Conservation (phyloP, 257 asterid genomes). For the Nicotiana tabacum region DNA sequence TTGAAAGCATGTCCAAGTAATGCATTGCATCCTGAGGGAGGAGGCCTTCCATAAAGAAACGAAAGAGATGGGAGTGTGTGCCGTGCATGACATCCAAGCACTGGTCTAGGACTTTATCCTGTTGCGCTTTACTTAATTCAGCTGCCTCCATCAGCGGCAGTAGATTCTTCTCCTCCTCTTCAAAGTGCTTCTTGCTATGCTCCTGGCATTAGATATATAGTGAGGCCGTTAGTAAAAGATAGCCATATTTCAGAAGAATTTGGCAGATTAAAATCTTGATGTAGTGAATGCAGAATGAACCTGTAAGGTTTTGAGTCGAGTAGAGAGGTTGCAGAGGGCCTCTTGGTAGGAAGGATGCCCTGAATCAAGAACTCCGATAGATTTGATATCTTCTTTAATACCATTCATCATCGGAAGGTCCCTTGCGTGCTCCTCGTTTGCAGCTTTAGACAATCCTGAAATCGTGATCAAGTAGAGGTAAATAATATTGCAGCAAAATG, state of each 20-base stretch:
- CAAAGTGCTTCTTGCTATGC: slow-evolving; percentile 71
- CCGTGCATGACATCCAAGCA: slow-evolving; percentile 79
- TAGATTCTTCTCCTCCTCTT: slow-evolving; percentile 80
- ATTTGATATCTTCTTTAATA: slow-evolving; percentile 91
- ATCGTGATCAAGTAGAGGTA: slow-evolving; percentile 1
- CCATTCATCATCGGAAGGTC: slow-evolving; percentile 95
- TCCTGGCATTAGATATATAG: slow-evolving; percentile 34
- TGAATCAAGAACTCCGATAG: slow-evolving; percentile 72
- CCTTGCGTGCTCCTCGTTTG: slow-evolving; percentile 83
- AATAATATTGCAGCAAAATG: neutral
- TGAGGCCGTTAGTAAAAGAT: neutral
- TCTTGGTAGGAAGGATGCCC: slow-evolving; percentile 85
- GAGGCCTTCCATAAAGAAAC: slow-evolving; percentile 86
- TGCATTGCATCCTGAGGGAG: slow-evolving; percentile 87
- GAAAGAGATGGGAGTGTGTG: slow-evolving; percentile 72
- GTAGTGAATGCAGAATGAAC: slow-evolving; percentile 21
- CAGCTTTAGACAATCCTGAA: slow-evolving; percentile 85
- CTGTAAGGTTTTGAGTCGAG: slow-evolving; percentile 67
- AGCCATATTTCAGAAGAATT: neutral
- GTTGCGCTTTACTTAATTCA: slow-evolving; percentile 64
- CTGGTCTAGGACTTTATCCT: slow-evolving; percentile 61
- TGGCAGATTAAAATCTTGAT: neutral
- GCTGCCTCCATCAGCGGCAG: slow-evolving; percentile 90
- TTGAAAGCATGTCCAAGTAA: slow-evolving; percentile 70
- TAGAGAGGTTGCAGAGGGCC: slow-evolving; percentile 45